Evolutionary conservation across 1,284 basidiomycete genomes (phyloP), one percentile per base, ranked within the genome.

Genomic region (Irpex rosettiformis): DNA sequence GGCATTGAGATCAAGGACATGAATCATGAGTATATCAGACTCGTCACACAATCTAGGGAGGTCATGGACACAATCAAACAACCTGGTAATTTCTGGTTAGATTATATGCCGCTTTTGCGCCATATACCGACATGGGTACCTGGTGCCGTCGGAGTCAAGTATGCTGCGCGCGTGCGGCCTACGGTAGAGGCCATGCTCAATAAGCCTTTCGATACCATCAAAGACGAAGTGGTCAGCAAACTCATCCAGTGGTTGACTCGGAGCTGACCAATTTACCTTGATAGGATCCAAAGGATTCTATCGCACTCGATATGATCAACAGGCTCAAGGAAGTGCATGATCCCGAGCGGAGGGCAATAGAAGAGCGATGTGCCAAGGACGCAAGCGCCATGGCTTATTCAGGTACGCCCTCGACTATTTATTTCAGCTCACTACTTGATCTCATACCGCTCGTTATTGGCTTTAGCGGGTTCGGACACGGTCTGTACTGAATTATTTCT

Each of bases 51-150:
- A 22, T 28, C 57, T 3, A 28, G 54, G 18, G 43, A 54, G 11
- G 48, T 51, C 27, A 10, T 51, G 22, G 25, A 25, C 24, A 22
- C 21, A 25, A 29, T 16, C 21, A 25, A 29, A 51, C 24, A 13
- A 24, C 13, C 27, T 11, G 48, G 48, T 16, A 29, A 25, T 10
- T 51, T 13, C 37, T 55, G 40, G 42, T 8, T 40, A 4, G 25
- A 43, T 24, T 37, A 21, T 45, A 21, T 28, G 10, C 54, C 33
- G 22, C 21, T 42, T 64, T 58, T 66, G 52, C 30, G 57, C 47
- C 57, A 65, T 43, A 49, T 73, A 7, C 72, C 72, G 2, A 55
- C 61, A 0, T 73, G 71, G 71, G 58, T 70, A 29, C 70, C 71
- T 11, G 70, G 71, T 11, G 63, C 67, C 2, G 59, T 60, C 2